Conservation (phyloP, 1,139 yeast genomes). For the Geotrichum candidum region DNA sequence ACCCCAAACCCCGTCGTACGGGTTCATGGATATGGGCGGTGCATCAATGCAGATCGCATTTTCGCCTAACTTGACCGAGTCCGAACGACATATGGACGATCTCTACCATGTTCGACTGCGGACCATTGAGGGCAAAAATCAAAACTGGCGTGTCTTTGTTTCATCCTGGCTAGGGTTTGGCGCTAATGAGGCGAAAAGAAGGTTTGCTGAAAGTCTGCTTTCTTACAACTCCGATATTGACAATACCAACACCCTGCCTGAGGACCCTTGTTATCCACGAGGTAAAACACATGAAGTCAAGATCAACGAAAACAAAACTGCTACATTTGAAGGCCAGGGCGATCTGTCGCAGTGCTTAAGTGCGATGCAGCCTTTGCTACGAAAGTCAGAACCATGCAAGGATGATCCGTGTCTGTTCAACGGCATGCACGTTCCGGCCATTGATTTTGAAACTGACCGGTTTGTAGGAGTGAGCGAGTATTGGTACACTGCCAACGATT, state of each 20-base stretch:
- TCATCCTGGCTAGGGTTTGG: constrained; percentile 78
- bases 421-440: constrained; percentile 50
- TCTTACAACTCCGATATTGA: constrained; percentile 10
- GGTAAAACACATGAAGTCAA: constrained; percentile 27
- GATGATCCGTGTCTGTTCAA: constrained; percentile 41
- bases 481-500: constrained; percentile 62
- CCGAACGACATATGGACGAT: constrained; percentile 49
- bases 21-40: constrained; percentile 78
- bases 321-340: constrained; percentile 53
- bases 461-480: constrained; percentile 78
- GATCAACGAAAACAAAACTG: constrained; percentile 27
- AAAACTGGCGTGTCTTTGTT: constrained; percentile 53
- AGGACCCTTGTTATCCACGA: constrained; percentile 62
- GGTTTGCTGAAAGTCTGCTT: constrained; percentile 40
- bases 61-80: constrained; percentile 56
- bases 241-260: constrained; percentile 22
- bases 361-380: constrained; percentile 56
- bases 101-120: constrained; percentile 48
- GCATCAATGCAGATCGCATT: constrained; percentile 78
- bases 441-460: constrained; percentile 58
- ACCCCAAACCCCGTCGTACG: constrained; percentile 49
- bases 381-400: constrained; percentile 37
- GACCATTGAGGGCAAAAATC: constrained; percentile 36
- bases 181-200: constrained; percentile 60
- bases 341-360: constrained; percentile 52